Conservation (phyloP, 2,329 filamentous ascomycete genomes). For the Sclerotinia nivalis region DNA sequence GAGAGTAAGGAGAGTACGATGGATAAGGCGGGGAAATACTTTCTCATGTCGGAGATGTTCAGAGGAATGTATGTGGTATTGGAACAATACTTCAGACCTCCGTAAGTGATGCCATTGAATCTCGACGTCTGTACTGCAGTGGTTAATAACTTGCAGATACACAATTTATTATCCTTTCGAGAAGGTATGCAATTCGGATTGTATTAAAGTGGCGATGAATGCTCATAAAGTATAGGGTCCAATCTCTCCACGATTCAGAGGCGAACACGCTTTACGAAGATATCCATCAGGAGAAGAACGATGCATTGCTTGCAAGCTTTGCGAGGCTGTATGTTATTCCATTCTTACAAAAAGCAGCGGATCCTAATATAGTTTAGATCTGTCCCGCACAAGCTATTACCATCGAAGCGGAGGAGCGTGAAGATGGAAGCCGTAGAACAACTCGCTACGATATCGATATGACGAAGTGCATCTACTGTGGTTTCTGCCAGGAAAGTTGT, state of each 20-base stretch:
- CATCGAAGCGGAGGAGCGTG: slow-evolving; percentile 97
- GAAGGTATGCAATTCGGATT: slow-evolving; percentile 58
- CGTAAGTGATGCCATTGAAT: slow-evolving; percentile 63
- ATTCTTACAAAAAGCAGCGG: neutral
- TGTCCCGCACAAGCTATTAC: slow-evolving; percentile 98
- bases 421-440: slow-evolving; percentile 90
- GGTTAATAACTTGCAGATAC: slow-evolving; percentile 62
- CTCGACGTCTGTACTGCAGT: slow-evolving; percentile 23
- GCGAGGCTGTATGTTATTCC: slow-evolving; percentile 69
- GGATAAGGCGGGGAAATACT: slow-evolving; percentile 88
- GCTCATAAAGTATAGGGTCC: slow-evolving; percentile 62
- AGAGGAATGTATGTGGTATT: slow-evolving; percentile 97
- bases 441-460: slow-evolving; percentile 99
- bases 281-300: slow-evolving; percentile 98
- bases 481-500: slow-evolving; percentile 98
- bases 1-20: slow-evolving; percentile 74
- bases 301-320: slow-evolving; percentile 99
- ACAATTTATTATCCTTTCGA: slow-evolving; percentile 99
- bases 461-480: slow-evolving; percentile 99
- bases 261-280: slow-evolving; percentile 92
- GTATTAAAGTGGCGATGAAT: slow-evolving; percentile 20
- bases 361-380: slow-evolving; percentile 52
- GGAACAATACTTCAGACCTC: slow-evolving; percentile 97
- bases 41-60: slow-evolving; percentile 92
- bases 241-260: slow-evolving; percentile 96